Evolutionary conservation across 1,284 basidiomycete species (phyloP).

Genomic region (Exobasidium cylindrosporum): DNA sequence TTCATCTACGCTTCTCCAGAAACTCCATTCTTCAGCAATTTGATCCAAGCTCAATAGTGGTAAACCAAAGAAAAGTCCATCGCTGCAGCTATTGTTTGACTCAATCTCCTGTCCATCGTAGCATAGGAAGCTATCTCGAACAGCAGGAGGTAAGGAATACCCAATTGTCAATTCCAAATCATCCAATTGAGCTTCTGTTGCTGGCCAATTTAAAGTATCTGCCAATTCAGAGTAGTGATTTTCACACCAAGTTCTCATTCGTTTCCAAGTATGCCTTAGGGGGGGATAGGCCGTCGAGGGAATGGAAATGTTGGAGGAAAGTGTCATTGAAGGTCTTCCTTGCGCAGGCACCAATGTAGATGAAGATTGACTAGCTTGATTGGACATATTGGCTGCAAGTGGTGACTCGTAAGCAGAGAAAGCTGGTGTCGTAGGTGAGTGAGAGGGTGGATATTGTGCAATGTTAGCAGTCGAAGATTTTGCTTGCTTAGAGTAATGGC

Average conservation of each 20-base stretch:
- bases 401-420: constrained; percentile 2
- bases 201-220: constrained; percentile 53
- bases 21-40: constrained; percentile 48
- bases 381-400: background rate
- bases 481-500: constrained; percentile 15
- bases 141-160: constrained; percentile 40
- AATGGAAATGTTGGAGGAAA: constrained; percentile 28
- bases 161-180: constrained; percentile 47
- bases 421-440: background rate
- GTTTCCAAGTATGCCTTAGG: constrained; percentile 49
- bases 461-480: background rate
- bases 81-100: constrained; percentile 46
- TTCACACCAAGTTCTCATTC: constrained; percentile 44
- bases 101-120: constrained; percentile 53
- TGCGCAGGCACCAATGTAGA: constrained; percentile 30
- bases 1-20: constrained; percentile 51
- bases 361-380: constrained; percentile 24
- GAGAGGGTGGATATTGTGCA: constrained; percentile 11
- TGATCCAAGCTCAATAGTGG: constrained; percentile 46
- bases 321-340: background rate
- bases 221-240: constrained; percentile 46
- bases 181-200: constrained; percentile 39
- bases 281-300: constrained; percentile 45
- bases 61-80: constrained; percentile 52
- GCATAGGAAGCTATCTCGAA: constrained; percentile 48